These are phyloP conservation scores for Melaleuca quinquenervia DNA, from an alignment of 345 rosid species.

Conservation along the genomic window DNA sequence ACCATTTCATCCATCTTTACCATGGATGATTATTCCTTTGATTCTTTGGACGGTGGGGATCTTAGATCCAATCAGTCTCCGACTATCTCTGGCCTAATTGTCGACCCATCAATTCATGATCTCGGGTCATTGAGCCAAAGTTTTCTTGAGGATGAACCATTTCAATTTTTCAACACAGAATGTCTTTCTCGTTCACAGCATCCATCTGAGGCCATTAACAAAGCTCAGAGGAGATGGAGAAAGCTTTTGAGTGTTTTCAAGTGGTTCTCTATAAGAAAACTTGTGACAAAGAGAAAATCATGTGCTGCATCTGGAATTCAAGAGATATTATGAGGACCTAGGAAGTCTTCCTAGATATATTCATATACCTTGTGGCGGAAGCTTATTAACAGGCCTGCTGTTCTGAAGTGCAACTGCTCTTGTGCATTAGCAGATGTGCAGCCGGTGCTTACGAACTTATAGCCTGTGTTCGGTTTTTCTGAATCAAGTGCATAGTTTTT, in stretches of 20 bases:
- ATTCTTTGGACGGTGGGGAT: constrained; percentile 36
- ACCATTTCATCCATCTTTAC: constrained; percentile 47
- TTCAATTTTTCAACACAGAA: constrained; percentile 35
- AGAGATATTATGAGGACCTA: not conserved
- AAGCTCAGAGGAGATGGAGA: constrained; percentile 82
- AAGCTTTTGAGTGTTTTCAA: constrained; percentile 67
- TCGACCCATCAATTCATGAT: constrained; percentile 33
- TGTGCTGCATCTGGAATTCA: not conserved
- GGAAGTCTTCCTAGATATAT: not conserved
- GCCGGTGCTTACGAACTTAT: not conserved
- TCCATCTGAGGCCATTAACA: constrained; percentile 16
- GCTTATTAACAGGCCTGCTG: not conserved
- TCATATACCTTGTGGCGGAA: not conserved
- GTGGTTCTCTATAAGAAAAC: constrained; percentile 48
- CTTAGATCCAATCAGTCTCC: constrained; percentile 42
- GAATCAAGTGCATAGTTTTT: not conserved
- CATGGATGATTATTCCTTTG: constrained; percentile 39
- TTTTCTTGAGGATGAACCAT: constrained; percentile 61
- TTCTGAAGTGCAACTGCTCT: not conserved
- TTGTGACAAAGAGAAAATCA: constrained; percentile 27
- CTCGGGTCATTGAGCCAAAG: constrained; percentile 30
- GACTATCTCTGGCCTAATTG: constrained; percentile 30
- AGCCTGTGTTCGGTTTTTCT: not conserved
- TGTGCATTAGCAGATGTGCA: not conserved
- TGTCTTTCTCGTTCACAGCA: constrained; percentile 21